Evolutionary conservation across 2,329 filamentous ascomycete genomes (phyloP), one percentile per base, ranked within the genome.

Genomic region (Cladosporium phlei): DNA sequence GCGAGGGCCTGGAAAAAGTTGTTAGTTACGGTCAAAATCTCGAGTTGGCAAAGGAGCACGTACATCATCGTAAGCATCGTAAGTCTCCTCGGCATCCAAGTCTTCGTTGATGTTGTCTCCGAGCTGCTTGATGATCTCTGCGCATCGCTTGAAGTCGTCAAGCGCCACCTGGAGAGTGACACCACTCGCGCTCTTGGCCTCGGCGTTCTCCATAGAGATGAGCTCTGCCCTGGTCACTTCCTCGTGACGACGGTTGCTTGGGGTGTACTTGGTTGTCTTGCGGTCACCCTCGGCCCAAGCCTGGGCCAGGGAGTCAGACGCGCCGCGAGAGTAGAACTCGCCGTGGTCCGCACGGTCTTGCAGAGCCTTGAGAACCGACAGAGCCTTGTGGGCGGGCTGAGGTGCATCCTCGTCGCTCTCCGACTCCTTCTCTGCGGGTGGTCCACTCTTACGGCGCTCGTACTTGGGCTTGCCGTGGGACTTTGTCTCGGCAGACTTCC

Each of bases 121-220:
- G 19, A 42, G 10, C 12, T 30, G 27, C 38, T 42, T 32, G 20
- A 42, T 25, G 38, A 42, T 42, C 38, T 39, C 37, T 3, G 37
- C 37, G 25, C 37, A 39, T 21, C 37, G 37, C 37, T 29, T 39
- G 37, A 39, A 39, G 24, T 39, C 37, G 5, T 39, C 37, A n/a
- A 39, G 37, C 8, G 25, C 37, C 3, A 39, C 37, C 37, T 39
- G 37, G 11, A 29, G 9, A 2, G 37, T 39, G 16, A 39, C 16
- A 5, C 37, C 37, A 16, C 24, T 28, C 9, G 37, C 37, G n/a
- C 24, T 16, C 37, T 39, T 39, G 37, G 37, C 37, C 25, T 39
- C 37, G 24, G 37, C 37, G 37, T 39, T 39, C 24, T 39, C 37
- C 37, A 39, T 39, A 7, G 37, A 39, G 37, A 39, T 39, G 24